These are phyloP conservation scores for Bacterosira constricta DNA, from an alignment of 108 stramenopile genomes.

Conservation along the genomic window DNA sequence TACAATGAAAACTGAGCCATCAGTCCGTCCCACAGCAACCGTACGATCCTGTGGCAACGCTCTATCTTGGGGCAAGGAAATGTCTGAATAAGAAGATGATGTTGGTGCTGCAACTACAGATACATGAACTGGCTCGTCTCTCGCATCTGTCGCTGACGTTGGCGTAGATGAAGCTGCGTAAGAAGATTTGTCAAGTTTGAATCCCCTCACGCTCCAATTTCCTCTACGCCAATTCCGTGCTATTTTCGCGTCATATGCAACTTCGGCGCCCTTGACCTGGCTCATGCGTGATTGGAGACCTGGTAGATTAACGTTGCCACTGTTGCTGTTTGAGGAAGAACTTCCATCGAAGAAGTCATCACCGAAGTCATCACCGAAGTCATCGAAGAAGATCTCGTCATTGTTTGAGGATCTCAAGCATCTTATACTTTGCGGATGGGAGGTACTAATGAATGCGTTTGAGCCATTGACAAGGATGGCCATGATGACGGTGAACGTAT, in stretches of 20 bases:
- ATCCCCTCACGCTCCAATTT: constrained; percentile 54
- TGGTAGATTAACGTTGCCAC: not conserved
- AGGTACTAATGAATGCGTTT: not conserved
- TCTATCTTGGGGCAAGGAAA: constrained; percentile 26
- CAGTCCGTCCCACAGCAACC: constrained; percentile 62
- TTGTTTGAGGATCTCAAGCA: not conserved
- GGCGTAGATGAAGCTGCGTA: constrained; percentile 2
- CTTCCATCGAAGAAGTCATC: not conserved
- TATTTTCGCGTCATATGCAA: constrained; percentile 40
- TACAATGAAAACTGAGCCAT: constrained; percentile 63
- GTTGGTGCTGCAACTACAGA: constrained; percentile 30
- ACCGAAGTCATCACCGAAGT: constrained; percentile 24
- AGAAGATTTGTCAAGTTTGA: constrained; percentile 28
- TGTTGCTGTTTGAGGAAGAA: not conserved
- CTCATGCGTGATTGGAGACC: constrained; percentile 37
- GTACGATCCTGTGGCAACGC: constrained; percentile 12
- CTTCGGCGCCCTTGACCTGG: constrained; percentile 31
- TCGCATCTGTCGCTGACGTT: not conserved
- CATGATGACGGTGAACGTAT: constrained; percentile 3
- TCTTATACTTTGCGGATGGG: not conserved
- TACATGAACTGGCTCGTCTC: constrained; percentile 6
- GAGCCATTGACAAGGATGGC: constrained; percentile 29
- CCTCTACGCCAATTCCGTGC: constrained; percentile 51
- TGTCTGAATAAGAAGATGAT: constrained; percentile 7
- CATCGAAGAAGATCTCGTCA: constrained; percentile 28